phyloP scores from a whole-genome alignment of 2,329 filamentous ascomycete genomes.

The Elsinoe ampelina region DNA sequence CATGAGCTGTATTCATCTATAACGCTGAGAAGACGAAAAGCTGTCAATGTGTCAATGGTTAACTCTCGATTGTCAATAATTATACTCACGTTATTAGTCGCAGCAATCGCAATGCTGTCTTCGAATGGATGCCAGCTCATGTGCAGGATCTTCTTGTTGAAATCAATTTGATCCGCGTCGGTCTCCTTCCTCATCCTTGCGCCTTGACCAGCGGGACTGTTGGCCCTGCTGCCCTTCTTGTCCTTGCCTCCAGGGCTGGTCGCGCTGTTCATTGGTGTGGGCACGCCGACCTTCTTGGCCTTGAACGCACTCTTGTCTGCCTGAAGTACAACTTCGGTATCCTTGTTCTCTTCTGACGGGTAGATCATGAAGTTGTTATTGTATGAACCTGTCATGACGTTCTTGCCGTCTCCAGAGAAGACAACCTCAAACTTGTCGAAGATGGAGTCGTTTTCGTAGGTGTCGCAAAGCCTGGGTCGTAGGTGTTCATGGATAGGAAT shows the following conservation, averaged over 20 bases:
- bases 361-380: constrained; percentile 99
- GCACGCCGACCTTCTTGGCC: constrained; percentile 97
- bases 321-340: constrained; percentile 93
- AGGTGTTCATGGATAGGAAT: constrained; percentile 98
- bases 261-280: constrained; percentile 85
- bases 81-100: constrained; percentile 88
- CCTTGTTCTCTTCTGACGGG: constrained; percentile 88
- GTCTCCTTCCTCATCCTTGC: constrained; percentile 98
- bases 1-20: constrained; percentile 26
- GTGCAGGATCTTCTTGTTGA: constrained; percentile 99
- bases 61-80: background rate
- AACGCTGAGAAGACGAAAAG: constrained; percentile 48
- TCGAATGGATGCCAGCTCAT: constrained; percentile 99
- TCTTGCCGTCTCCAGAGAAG: constrained; percentile 95
- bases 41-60: constrained; percentile 27
- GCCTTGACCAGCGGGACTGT: constrained; percentile 77
- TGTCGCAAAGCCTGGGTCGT: constrained; percentile 87
- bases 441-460: constrained; percentile 98
- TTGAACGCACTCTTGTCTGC: constrained; percentile 99
- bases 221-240: constrained; percentile 73
- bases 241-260: constrained; percentile 60
- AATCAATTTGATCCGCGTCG: constrained; percentile 97
- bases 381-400: constrained; percentile 99
- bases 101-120: constrained; percentile 98
- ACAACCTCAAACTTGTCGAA: constrained; percentile 99